Conservation (phyloP, 1,284 basidiomycete species). For the Fomitopsis pinicola region DNA sequence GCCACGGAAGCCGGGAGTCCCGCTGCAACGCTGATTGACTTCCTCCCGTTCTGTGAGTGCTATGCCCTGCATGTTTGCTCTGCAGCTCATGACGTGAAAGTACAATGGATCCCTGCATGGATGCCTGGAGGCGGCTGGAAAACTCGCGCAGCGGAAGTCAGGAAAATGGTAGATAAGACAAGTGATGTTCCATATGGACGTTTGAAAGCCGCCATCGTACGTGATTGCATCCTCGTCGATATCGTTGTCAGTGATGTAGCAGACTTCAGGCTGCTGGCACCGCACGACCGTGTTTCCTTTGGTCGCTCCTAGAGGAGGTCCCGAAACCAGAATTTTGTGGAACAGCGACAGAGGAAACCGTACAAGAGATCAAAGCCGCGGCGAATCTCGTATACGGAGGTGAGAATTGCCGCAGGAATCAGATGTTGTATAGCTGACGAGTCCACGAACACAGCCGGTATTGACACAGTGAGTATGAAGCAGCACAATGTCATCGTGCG, state of each 20-base stretch:
- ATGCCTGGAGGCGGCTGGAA: slow-evolving; percentile 19
- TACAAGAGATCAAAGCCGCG: slow-evolving; percentile 15
- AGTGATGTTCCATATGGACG: slow-evolving; percentile 14
- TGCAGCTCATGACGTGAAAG: background rate
- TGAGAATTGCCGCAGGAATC: background rate
- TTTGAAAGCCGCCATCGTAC: slow-evolving; percentile 16
- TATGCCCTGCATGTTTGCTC: background rate
- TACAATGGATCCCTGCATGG: slow-evolving; percentile 15
- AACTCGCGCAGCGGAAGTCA: slow-evolving; percentile 9
- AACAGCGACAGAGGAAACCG: slow-evolving; percentile 3
- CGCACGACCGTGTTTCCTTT: slow-evolving; percentile 10
- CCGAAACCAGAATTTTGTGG: background rate
- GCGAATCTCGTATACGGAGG: slow-evolving; percentile 18
- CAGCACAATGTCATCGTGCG: no score
- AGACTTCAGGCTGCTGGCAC: background rate
- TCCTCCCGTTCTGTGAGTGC: slow-evolving; percentile 40
- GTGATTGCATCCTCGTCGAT: background rate
- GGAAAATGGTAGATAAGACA: slow-evolving; percentile 7
- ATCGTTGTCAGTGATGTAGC: background rate
- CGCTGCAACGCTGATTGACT: slow-evolving; percentile 24
- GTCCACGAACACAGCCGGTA: slow-evolving; percentile 14
- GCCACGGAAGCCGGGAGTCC: slow-evolving; percentile 19
- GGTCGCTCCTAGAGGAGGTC: slow-evolving; percentile 9
- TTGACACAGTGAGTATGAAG: slow-evolving; percentile 20
- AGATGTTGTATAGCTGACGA: background rate